phyloP scores from a whole-genome alignment of 257 asterid species.

The Scutellaria barbata region DNA sequence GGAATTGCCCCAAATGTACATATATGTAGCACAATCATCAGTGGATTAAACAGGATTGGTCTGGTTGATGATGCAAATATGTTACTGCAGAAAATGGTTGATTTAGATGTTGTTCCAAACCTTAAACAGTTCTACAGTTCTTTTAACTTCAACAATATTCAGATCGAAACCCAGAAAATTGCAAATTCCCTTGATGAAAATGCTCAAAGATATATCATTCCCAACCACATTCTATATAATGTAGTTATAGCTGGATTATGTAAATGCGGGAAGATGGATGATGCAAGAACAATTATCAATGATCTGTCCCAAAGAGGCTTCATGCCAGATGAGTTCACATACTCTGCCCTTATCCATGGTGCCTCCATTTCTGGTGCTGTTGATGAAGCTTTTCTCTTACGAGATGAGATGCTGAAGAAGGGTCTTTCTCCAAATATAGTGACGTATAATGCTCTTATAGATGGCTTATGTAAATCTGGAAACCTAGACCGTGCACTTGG shows the following conservation, averaged over 20 bases:
- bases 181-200: conserved; percentile 58
- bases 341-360: conserved; percentile 75
- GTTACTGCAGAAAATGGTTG: conserved; percentile 67
- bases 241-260: conserved; percentile 77
- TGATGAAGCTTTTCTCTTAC: conserved; percentile 77
- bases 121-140: conserved; percentile 49
- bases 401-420: conserved; percentile 80
- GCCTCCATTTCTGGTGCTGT: conserved; percentile 64
- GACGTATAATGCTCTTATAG: conserved; percentile 79
- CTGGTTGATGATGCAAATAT: conserved; percentile 63
- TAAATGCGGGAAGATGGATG: conserved; percentile 70
- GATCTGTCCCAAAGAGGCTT: conserved; percentile 65
- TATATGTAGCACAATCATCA: conserved; percentile 69
- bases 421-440: conserved; percentile 77
- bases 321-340: conserved; percentile 83
- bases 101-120: conserved; percentile 50
- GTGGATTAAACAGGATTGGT: conserved; percentile 76
- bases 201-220: conserved; percentile 45
- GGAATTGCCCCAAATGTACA: conserved; percentile 69
- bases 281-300: conserved; percentile 61
- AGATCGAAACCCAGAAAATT: conserved; percentile 50
- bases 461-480: conserved; percentile 85
- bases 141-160: conserved; percentile 39
- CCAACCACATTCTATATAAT: conserved; percentile 70
- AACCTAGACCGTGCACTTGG: conserved; percentile 72